Base-by-base conservation (phyloP, 306 rosid genomes). In the Dicorynia guianensis region DNA sequence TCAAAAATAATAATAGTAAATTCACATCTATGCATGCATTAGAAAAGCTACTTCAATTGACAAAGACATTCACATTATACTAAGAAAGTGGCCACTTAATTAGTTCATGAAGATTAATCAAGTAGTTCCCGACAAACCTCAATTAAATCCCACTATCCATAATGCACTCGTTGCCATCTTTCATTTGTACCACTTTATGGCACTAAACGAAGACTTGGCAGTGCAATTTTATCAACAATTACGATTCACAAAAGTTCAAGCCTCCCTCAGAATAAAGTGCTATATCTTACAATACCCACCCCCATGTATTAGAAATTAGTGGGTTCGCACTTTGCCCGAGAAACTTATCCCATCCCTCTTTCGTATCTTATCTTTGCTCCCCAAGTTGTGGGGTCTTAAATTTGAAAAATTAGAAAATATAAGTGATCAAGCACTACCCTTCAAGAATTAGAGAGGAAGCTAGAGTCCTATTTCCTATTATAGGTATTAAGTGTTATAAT, bases 311-410 rank as follows among this genome's bases (percentile, higher is more conserved):
- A 67, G 63, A 70, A 77, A 61, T 70, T 47, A 84, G 89, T 76
- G 81, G 84, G 83, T 71, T 86, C 67, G 76, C 88, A 81, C 93
- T 86, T 58, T 39, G 77, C 75, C 95, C 90, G 72, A 75, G 83
- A 85, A 87, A 85, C 88, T 79, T 79, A 80, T 83, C 95, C 85
- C 87, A 82, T 81, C 81, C 85, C 72, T 80, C 73, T 38, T 79
- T 81, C 80, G 79, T 85, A 82, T 90, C 80, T 86, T 90, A 86
- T 90, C 88, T 83, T 83, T 85, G 63, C 15, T 43, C 75, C 82
- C 67, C 83, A 49, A 82, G 74, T 38, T 63, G 92, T 88, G 92
- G 92, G 91, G 88, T 84, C 86, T 84, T n/a, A 17, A 56, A 69
- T 79, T 82, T 69, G 82, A 78, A 55, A 79, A 68, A 84, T 80